These are phyloP conservation scores for Colletotrichum lentis DNA, from an alignment of 2,329 filamentous ascomycete species.

Conservation along the genomic window DNA sequence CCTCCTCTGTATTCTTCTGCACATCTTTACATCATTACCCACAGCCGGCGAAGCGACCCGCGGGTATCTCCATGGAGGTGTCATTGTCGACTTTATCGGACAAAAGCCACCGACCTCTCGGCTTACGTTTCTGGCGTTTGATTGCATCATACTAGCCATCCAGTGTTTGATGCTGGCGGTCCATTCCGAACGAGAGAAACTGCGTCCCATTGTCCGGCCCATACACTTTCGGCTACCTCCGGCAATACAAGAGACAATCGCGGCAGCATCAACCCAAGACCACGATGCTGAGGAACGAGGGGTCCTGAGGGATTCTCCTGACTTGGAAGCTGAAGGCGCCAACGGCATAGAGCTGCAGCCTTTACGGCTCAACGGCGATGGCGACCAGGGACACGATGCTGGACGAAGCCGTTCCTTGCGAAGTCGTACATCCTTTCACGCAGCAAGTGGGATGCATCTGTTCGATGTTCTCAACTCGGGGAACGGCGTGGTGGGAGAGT, in stretches of 20 bases:
- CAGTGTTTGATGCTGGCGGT: constrained; percentile 72
- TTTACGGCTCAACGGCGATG: constrained; percentile 31
- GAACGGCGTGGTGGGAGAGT: constrained; percentile 62
- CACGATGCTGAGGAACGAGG: constrained; percentile 66
- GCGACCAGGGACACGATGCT: constrained; percentile 25
- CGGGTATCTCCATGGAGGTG: constrained; percentile 72
- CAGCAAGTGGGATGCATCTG: constrained; percentile 48
- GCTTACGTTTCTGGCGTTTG: constrained; percentile 63
- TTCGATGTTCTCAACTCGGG: constrained; percentile 63
- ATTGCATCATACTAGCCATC: constrained; percentile 63
- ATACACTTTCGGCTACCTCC: constrained; percentile 28
- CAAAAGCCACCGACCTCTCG: constrained; percentile 69
- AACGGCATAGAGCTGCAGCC: constrained; percentile 58
- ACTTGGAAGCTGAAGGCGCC: constrained; percentile 48
- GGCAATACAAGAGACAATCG: constrained; percentile 18
- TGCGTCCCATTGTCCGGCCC: constrained; percentile 53
- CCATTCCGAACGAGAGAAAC: constrained; percentile 66
- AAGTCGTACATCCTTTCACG: constrained; percentile 36
- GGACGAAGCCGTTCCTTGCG: constrained; percentile 39
- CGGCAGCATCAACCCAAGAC: constrained; percentile 51
- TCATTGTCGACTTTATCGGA: constrained; percentile 73
- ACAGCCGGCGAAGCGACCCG: constrained; percentile 67
- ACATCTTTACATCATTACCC: constrained; percentile 64
- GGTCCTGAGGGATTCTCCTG: constrained; percentile 52
- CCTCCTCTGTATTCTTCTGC: constrained; percentile 66